Base-by-base conservation (phyloP, 2,329 filamentous ascomycete genomes). In the Dactylella cylindrospora region DNA sequence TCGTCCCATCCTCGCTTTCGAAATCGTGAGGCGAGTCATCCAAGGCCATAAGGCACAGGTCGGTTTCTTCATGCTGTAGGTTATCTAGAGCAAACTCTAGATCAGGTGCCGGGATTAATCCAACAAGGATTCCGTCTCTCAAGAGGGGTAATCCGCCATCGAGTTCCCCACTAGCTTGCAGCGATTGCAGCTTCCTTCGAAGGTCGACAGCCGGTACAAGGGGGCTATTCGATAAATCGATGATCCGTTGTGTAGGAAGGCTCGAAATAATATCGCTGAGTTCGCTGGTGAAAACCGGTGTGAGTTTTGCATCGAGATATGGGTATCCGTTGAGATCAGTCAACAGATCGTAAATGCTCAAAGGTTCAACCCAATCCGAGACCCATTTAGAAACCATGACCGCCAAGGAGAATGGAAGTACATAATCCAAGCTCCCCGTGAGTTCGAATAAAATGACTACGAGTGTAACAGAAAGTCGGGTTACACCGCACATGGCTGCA, bases 381-480 rank as follows among this genome's bases (percentile, higher is more conserved):
- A 90, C 95, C 93, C 93, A 98, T 75, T 98, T 98, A n/a, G 91
- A 84, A 22, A 95, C 90, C 3, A 97, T 78, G 26, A 98, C 89
- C 0, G 88, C 86, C 6, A 98, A 76, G 0, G 90, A 96, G 72
- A 97, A 97, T 0, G 93, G 93, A 8, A 98, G 76, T 2, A 98
- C 93, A 69, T 97, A 94, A 71, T 97, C 88, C 41, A 97, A 77
- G 71, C 89, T 95, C 51, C 93, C 93, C 0, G 93, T 98, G 28
- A 98, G 78, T 72, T 98, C 93, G 68, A 98, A 97, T 0, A 97
- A 77, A 62, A 98, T 97, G 70, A 97, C 90, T 0, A 90, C 90
- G 6, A 98, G 78, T 0, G 93, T 97, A 17, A 98, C 88, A 0
- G 90, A 95, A 1, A 98, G 75, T 43, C 93, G 82, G 1, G 93